Base-by-base conservation (phyloP, 2,329 filamentous ascomycete genomes). In the Ploettnerulaceae sp. region DNA sequence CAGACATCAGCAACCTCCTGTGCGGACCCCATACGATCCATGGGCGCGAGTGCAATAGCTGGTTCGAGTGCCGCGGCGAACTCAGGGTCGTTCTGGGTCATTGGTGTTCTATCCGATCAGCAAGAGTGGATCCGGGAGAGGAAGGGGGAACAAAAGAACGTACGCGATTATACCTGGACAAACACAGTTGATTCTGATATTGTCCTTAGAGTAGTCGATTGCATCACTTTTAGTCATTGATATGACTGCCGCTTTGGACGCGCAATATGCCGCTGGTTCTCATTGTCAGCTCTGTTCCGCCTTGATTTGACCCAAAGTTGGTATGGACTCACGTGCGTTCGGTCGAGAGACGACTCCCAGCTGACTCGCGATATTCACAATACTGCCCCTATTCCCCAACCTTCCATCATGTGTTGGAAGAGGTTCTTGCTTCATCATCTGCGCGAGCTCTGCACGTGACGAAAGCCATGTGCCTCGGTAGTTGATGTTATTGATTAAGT, bases 1-100 rank as follows among this genome's bases (percentile, higher is more conserved):
- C 71, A 64, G 1, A 67, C 69, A 54, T 73, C 71, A 2, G 71
- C 70, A 8, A 73, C 63, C 47, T 74, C 71, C 39, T 73, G 67
- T 1, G 69, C 62, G 3, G 67, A 70, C 0, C 70, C 70, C 48
- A 67, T 66, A 20, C 69, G 54, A 45, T 62, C 60, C 61, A 69
- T 64, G 0, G 65, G 65, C 6, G 66, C 64, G 3, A 62, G 60
- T n/a, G 56, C 56, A 5, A 69, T 61, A 4, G 61, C 57, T 0
- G 60, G 62, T 17, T 64, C 58, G 7, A 67, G 53, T 2, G 49
- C 47, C 18, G 47, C 45, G 8, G 37, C 34, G 33, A 56, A 54
- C 11, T 43, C 59, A 7, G 67, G 59, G n/a, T 70, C 62, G 3
- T 63, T 62, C 28, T 60, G 61, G 3, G 68, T 71, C 65, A 72